Evolutionary conservation across 192 early-diverging fungal species (phyloP).

Genomic region (Paraglomus brasilianum): DNA sequence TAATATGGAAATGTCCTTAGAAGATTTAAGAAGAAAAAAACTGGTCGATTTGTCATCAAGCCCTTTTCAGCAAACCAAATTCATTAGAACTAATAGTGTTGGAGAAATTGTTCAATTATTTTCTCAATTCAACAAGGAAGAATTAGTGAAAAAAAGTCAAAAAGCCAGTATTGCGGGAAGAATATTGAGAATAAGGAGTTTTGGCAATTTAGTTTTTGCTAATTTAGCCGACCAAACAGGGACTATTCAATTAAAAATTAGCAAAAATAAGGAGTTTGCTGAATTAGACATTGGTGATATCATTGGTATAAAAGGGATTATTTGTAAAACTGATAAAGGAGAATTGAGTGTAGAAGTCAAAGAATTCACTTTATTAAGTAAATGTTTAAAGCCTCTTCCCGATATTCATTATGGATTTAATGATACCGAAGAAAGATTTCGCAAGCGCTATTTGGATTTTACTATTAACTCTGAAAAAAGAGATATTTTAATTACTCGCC

Average conservation of each 20-base stretch:
- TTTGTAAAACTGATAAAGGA: not conserved
- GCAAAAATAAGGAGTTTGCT: not conserved
- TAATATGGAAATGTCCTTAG: slow-evolving; percentile 1
- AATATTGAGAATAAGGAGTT: slow-evolving; percentile 16
- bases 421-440: slow-evolving; percentile 69
- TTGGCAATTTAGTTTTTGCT: slow-evolving; percentile 16
- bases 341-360: not conserved
- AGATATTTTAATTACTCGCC: slow-evolving; percentile 54
- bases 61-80: slow-evolving; percentile 15
- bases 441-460: slow-evolving; percentile 73
- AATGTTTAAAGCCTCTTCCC: slow-evolving; percentile 93
- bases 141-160: slow-evolving; percentile 7
- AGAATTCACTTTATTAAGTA: slow-evolving; percentile 66
- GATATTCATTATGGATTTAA: slow-evolving; percentile 76
- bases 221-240: not conserved
- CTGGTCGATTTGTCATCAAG: not conserved
- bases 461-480: slow-evolving; percentile 61
- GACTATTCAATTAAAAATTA: slow-evolving; percentile 8
- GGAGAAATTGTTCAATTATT: slow-evolving; percentile 17
- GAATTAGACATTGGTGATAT: slow-evolving; percentile 14
- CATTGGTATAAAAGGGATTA: not conserved
- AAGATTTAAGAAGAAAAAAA: slow-evolving; percentile 20
- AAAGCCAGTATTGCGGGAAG: slow-evolving; percentile 3
- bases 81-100: slow-evolving; percentile 1
- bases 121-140: slow-evolving; percentile 15